These are phyloP conservation scores for Nicotiana sylvestris DNA, from an alignment of 257 asterid genomes.

Conservation along the genomic window DNA sequence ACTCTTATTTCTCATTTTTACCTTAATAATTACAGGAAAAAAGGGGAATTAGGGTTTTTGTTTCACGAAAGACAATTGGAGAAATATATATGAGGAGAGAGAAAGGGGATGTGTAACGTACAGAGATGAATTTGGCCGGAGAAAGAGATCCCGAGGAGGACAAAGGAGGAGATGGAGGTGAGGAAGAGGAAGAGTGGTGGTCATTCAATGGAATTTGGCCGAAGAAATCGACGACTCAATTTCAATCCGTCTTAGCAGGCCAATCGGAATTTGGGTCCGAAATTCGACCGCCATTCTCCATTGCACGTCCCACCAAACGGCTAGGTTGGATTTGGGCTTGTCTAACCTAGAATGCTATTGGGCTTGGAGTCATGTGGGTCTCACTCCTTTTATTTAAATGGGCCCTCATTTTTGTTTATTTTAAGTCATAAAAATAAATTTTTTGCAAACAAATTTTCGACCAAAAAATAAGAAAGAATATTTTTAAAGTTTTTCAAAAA, in stretches of 20 bases:
- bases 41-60: background rate
- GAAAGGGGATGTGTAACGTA: background rate
- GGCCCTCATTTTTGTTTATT: background rate
- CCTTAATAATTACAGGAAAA: background rate
- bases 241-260: slow-evolving; percentile 11
- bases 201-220: background rate
- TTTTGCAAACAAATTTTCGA: background rate
- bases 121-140: background rate
- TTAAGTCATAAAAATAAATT: background rate
- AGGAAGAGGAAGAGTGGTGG: slow-evolving; percentile 14
- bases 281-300: background rate
- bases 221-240: background rate
- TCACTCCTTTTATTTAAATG: background rate
- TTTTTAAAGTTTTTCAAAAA: too few species aligned
- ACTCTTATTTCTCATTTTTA: background rate
- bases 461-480: background rate
- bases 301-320: background rate
- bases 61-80: too few species aligned
- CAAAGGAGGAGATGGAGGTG: background rate
- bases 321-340: background rate
- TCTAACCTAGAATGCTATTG: background rate
- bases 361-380: background rate
- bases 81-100: background rate
- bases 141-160: slow-evolving; percentile 2
- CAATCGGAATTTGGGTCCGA: slow-evolving; percentile 8